Evolutionary conservation across 2,329 filamentous ascomycete species (phyloP), one percentile per base, ranked within the genome.

Genomic region (Seiridium cupressi): DNA sequence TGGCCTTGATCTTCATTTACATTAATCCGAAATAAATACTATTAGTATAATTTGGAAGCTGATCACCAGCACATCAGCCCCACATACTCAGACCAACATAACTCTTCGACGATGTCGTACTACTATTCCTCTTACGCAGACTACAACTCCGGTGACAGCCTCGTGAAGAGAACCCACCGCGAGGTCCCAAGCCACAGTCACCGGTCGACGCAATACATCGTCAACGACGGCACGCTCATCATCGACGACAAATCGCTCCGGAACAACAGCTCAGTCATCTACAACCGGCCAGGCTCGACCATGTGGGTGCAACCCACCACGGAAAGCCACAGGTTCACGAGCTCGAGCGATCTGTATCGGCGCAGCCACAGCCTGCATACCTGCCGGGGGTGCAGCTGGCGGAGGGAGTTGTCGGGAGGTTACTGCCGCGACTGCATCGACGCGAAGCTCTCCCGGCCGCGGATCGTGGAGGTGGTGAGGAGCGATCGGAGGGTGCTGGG

Each of bases 171-270:
- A 4, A 32, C 68, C 35, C 46, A 48, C 4, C 63, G 62, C 35
- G 64, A 67, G 3, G 36, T 54, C 5, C 46, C 58, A 31, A 62
- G 64, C 6, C 57, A 67, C 18, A 62, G 61, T 54, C 51, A 60
- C 18, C 61, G 65, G 2, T 62, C 67, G 4, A 66, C 65, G 3
- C 62, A 60, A 8, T 68, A 63, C 59, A 69, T 72, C 26, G 62
- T 72, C 55, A 72, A 72, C 60, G 64, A 70, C 7, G 70, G 70
- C 3, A 61, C 59, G 5, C 63, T 71, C 31, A 32, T 65, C 11
- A 40, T 72, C 36, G 61, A 70, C 51, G 63, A 68, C 36, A 61
- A 60, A 32, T 47, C 64, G 11, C 57, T 69, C 3, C 59, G 51
- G 44, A 55, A 65, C 40, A 63, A 55, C 57, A 66, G 68, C 44